Evolutionary conservation across 306 rosid species (phyloP).

Genomic region (Casuarina equisetifolia): DNA sequence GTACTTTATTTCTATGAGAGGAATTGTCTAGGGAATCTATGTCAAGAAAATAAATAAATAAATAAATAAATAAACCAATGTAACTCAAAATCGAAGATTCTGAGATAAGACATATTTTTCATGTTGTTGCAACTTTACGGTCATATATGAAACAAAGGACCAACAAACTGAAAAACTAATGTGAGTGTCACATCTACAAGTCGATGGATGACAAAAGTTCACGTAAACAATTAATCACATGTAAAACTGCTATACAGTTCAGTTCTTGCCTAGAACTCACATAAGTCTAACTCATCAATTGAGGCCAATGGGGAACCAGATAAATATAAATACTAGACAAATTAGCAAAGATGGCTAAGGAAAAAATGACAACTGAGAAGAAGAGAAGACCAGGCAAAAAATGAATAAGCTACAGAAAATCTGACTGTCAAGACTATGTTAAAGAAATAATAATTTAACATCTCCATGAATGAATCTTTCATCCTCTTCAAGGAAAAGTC

Average conservation of each 20-base stretch:
- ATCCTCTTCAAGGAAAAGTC: not conserved
- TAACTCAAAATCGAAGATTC: not conserved
- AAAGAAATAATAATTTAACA: conserved; percentile 3
- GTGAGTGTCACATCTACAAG: conserved; percentile 13
- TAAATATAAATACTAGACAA: not conserved
- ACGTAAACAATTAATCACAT: conserved; percentile 1
- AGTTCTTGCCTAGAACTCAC: conserved; percentile 3
- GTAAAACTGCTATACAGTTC: conserved; percentile 4
- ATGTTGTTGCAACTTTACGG: not conserved
- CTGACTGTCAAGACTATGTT: not conserved
- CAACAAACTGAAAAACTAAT: not conserved
- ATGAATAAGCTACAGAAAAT: not conserved
- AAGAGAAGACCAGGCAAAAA: not conserved
- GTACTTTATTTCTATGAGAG: not conserved
- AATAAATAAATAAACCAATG: not conserved
- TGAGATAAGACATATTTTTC: not conserved
- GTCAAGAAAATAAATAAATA: not conserved
- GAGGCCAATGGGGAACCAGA: conserved; percentile 14
- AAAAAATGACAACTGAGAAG: conserved; percentile 2
- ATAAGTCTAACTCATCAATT: not conserved
- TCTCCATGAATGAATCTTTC: not conserved
- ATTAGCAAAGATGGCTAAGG: not conserved
- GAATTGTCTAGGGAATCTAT: not conserved
- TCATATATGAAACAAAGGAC: conserved; percentile 9
- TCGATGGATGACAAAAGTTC: conserved; percentile 3